Conservation (phyloP, 805 yeast genomes). For the Lipomyces spencermartinsiae region DNA sequence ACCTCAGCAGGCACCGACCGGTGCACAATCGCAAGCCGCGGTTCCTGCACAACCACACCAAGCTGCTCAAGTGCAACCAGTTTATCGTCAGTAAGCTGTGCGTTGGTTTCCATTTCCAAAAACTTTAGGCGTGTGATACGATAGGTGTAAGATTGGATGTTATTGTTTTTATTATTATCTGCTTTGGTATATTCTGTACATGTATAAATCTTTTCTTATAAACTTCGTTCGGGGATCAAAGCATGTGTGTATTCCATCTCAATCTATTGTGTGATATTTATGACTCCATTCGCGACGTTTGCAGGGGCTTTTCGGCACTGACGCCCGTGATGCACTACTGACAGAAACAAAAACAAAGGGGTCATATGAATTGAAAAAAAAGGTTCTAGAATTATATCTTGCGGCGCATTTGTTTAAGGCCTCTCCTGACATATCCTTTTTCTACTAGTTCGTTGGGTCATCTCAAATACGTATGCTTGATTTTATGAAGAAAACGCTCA, state of each 20-base stretch:
- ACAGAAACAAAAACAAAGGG: not conserved
- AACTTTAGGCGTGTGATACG: not conserved
- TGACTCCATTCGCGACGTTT: not conserved
- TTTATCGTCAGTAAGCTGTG: not conserved
- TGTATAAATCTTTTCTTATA: not conserved
- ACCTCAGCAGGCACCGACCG: constrained; percentile 27
- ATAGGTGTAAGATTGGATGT: not conserved
- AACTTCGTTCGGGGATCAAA: not conserved
- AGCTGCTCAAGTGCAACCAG: constrained; percentile 17
- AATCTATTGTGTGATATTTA: not conserved
- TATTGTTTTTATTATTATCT: not conserved
- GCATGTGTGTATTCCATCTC: not conserved
- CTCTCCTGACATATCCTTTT: constrained; percentile 8
- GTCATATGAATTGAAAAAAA: not conserved
- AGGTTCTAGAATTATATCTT: constrained; percentile 1
- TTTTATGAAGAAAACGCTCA: not conserved
- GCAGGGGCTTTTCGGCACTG: not conserved
- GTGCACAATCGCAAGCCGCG: constrained; percentile 23
- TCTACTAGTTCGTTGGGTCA: not conserved
- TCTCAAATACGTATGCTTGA: not conserved
- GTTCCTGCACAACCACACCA: constrained; percentile 19
- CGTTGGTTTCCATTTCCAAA: not conserved
- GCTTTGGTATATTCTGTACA: constrained; percentile 1
- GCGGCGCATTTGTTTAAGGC: constrained; percentile 2
- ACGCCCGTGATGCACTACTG: not conserved